These are phyloP conservation scores for Actinomortierella wolfii DNA, from an alignment of 371 early-diverging fungal genomes.

Conservation along the genomic window DNA sequence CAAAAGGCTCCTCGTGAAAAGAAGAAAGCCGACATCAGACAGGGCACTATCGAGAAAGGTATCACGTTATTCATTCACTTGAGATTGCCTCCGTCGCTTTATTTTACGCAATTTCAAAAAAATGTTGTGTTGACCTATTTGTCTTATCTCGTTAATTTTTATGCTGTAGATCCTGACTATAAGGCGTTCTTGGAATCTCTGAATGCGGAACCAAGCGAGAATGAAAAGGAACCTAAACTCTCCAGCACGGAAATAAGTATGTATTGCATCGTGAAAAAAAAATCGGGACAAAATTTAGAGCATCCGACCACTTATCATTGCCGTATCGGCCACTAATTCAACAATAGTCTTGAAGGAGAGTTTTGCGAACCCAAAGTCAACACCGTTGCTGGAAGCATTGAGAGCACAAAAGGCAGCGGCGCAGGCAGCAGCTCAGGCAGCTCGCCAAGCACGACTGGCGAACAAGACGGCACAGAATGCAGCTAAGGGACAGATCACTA, in stretches of 20 bases:
- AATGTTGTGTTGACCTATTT: no score
- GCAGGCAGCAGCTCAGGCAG: constrained; percentile 56
- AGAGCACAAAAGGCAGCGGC: constrained; percentile 77
- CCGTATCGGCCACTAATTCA: no score
- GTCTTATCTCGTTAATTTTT: neutral
- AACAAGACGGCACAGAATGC: constrained; percentile 37
- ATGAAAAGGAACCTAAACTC: constrained; percentile 51
- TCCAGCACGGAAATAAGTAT: constrained; percentile 36
- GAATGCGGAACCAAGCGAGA: constrained; percentile 57
- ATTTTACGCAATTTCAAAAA: no score
- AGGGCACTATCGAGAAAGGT: constrained; percentile 82
- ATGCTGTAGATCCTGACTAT: constrained; percentile 71
- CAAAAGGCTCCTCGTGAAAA: constrained; percentile 74
- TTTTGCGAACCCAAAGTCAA: constrained; percentile 49
- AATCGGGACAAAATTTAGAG: no score
- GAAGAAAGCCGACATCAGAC: constrained; percentile 67
- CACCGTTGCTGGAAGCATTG: constrained; percentile 79
- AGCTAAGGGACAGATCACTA: constrained; percentile 31
- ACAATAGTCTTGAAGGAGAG: constrained; percentile 34
- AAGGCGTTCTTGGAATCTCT: constrained; percentile 73
- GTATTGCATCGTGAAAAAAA: constrained; percentile 2
- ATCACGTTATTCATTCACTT: constrained; percentile 2
- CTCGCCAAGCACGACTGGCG: constrained; percentile 48
- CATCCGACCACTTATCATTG: no score
- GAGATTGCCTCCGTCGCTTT: no score